Base-by-base conservation (phyloP, 2,329 filamentous ascomycete genomes). In the Pseudopithomyces chartarum region DNA sequence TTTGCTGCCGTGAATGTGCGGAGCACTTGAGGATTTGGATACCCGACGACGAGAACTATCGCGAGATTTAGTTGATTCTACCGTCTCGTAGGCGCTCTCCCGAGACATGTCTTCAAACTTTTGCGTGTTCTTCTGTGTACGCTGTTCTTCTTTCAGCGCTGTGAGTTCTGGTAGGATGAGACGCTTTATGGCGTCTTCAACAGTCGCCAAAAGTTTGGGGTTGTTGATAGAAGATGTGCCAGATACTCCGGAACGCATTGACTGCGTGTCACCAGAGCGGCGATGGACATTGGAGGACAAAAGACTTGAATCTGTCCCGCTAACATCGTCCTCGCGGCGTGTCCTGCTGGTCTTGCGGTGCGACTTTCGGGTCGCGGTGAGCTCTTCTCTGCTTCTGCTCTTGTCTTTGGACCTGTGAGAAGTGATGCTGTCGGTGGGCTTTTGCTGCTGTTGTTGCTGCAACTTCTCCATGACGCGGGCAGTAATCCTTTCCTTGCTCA, bases 131-230 rank as follows among this genome's bases (percentile, higher is more conserved):
- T 89, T 84, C 60, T 89, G 87, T 62, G 89, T 89, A 74, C 91
- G 93, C 73, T 94, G 90, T 70, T 97, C 92, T 67, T 93, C 87
- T 75, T 97, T 97, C 53, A 99, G 81, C 10, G 92, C 91, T 66
- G 92, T 94, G 43, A 99, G 82, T 75, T 99, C 94, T 0, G 95
- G 95, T 2, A 99, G 79, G 52, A 97, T 96, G 48, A 97, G 82
- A 47, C 92, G 86, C 60, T 92, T 88, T 69, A 97, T 96, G 13
- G 92, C 92, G 77, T 97, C 92, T 77, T 97, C 93, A 2, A 97
- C 93, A 0, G 92, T 95, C 68, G 95, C 91, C 2, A 97, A 83
- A 1, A 97, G 80, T 71, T 92, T 95, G 0, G 93, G 93, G 68
- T 97, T 97, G 77, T 96, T 96, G 73, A 96, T 91, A 0, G 91